Evolutionary conservation across 1,284 basidiomycete genomes (phyloP), one percentile per base, ranked within the genome.

Genomic region (Cutaneotrichosporon cyanovorans): DNA sequence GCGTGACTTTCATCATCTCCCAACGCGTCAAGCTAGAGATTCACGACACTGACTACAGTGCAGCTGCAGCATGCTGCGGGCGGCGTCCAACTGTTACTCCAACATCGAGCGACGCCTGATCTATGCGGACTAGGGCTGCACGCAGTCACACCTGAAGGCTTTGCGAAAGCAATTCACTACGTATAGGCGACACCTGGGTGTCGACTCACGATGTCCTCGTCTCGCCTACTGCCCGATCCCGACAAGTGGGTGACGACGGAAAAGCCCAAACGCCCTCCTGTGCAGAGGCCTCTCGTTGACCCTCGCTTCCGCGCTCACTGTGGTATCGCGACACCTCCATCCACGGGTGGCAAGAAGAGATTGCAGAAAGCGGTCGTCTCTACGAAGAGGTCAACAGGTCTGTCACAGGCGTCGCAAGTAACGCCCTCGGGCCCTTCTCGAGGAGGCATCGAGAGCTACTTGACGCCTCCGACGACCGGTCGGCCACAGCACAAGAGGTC

Each of bases 221-320:
- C 45, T n/a, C 51, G 45, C 21, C 33, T 50, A 25, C 40, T 42
- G 4, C 64, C 64, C 16, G 60, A 65, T 37, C 64, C 63, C 1
- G 55, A 51, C 33, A 60, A 60, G 33, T 68, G 66, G 66, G 57
- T 66, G 5, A 23, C 46, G 10, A 36, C 47, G 3, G 21, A 42
- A 7, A 53, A 53, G 38, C 42, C 34, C 22, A 41, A 43, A 6
- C 30, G 37, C 3, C 30, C 38, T 6, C 32, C 40, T 2, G 20
- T 32, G 2, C 53, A 55, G 21, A 46, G 53, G 2, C 53, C 49
- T 1, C 38, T 55, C 9, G 45, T 55, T 7, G 44, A 46, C 39
- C 28, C 20, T 3, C 31, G 37, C n/a, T 49, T 51, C 31, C 41
- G 47, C 0, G 50, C 37, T 15, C 55, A 36, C 50, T 50, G 33